Evolutionary conservation across 495 filamentous ascomycete genomes (phyloP), one percentile per base, ranked within the genome.

Genomic region (Aspergillus ostianus): DNA sequence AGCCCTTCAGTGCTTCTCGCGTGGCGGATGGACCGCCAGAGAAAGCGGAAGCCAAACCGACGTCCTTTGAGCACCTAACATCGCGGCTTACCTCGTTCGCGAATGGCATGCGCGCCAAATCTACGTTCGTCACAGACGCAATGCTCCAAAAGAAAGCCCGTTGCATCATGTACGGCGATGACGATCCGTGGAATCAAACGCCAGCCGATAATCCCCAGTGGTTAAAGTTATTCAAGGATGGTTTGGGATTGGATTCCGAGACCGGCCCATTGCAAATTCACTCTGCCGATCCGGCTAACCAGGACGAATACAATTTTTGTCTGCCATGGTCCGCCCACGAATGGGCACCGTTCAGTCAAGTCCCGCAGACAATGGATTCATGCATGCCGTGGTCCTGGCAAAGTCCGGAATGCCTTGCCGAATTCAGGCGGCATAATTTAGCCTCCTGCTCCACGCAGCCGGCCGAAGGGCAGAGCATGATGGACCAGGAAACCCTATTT

Each of bases 101-200:
- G 9, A 66, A 65, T 2, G 59, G 68, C 6, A 73, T 78, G 54
- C 62, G 73, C 18, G 58, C 71, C 0, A 36, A 67, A 9, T 80
- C 78, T 3, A 72, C 23, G 23, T 2, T 76, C 50, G 77, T 82
- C 17, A 77, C 74, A 17, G 84, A 88, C 59, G 72, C 70, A 4
- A 78, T 82, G 26, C 61, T 88, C 29, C 84, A 86, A 12, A 62
- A 62, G 21, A 73, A 85, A 56, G 84, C 81, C 0, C 78, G 85
- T 32, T 64, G 82, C 15, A 79, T 85, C 56, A 76, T 87, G 36
- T 87, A 83, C 66, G 80, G 81, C n/a, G 77, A 72, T 48, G 82
- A 86, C 47, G 84, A 88, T 65, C 74, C 77, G 19, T 87, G 84
- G 84, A 85, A 86, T 55, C 84, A 86, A 61, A 87, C 84, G 0